Evolutionary conservation across 202 grass and related monocot species (phyloP).

Genomic region (Musa balbisiana): DNA sequence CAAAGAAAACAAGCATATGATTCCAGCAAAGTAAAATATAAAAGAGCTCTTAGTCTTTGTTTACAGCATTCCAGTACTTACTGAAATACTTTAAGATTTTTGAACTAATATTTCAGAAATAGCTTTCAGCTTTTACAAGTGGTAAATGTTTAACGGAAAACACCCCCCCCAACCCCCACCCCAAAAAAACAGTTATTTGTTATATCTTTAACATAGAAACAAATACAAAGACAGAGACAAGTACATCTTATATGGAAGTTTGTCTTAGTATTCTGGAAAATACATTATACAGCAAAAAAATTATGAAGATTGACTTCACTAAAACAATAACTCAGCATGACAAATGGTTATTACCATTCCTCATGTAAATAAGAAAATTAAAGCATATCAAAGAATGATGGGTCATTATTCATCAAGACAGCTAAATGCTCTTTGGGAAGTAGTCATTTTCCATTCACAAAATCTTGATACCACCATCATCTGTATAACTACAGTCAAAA

Average conservation of each 20-base stretch:
- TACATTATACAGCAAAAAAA: neutral
- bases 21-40: neutral
- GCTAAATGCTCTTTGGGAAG: neutral
- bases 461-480: neutral
- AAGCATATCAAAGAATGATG: neutral
- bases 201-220: no score
- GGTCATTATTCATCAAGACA: neutral
- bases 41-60: neutral
- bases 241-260: no score
- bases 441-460: neutral
- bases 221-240: no score
- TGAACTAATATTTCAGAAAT: neutral
- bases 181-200: no score
- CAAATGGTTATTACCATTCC: neutral
- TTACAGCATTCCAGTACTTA: neutral
- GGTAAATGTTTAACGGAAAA: no score
- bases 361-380: neutral
- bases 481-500: neutral
- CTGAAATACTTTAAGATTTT: neutral
- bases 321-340: neutral
- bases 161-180: no score
- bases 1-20: constrained; percentile 29
- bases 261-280: no score
- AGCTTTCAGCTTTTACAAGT: no score
- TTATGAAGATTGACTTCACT: neutral